Percentiles rank a stretch among this genome's conserved stretches.
phyloP scores from a whole-genome alignment of 2,329 filamentous ascomycete genomes.

The Venturiaceae sp. region DNA sequence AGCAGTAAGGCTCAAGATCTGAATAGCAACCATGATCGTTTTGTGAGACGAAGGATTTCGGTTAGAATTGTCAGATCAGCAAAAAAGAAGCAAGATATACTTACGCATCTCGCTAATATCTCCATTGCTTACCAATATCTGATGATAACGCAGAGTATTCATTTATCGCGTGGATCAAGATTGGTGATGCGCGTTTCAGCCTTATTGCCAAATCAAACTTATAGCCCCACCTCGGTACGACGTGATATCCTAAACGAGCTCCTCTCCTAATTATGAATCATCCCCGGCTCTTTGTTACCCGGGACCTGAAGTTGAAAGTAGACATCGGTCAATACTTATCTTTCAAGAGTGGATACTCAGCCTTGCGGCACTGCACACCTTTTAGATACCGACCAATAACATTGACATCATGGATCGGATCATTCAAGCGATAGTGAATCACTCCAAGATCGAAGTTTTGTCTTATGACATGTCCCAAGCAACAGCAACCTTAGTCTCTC shows the following conservation, averaged over 20 bases:
- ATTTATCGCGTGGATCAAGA: not conserved
- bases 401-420: not conserved
- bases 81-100: not conserved
- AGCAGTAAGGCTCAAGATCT: not conserved
- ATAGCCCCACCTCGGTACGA: not conserved
- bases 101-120: not conserved
- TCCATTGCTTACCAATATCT: not conserved
- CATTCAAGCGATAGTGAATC: not conserved
- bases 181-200: not conserved
- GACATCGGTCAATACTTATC: not conserved
- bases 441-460: not conserved
- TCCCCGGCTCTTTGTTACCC: not conserved
- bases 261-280: not conserved
- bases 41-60: not conserved
- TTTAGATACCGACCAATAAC: no score
- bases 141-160: not conserved
- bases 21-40: not conserved
- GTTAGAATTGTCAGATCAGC: not conserved
- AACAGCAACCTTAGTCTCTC: not conserved
- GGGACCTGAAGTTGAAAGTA: not conserved
- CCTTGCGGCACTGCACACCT: no score
- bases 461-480: not conserved
- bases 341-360: not conserved
- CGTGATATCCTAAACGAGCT: not conserved
- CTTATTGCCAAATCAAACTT: not conserved